A percentile compares a stretch with the other conserved stretches of the same genome.
Evolutionary conservation across 345 rosid genomes (phyloP).

Genomic region (Camelina laxa): DNA sequence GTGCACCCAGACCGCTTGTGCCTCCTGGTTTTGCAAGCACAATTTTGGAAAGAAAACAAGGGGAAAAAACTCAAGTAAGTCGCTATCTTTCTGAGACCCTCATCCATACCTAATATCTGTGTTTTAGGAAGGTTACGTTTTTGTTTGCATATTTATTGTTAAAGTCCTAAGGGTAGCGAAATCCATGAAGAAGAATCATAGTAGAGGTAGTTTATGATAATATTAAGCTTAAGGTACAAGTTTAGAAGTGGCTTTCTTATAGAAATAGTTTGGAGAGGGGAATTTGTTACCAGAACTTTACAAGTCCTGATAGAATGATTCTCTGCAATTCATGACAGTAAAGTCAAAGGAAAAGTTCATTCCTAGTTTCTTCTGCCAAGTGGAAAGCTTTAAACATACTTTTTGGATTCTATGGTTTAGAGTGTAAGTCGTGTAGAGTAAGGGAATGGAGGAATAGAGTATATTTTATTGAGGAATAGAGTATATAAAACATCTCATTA

Average conservation of each 20-base stretch:
- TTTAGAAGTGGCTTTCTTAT: conserved; percentile 15
- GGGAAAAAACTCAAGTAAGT: conserved; percentile 53
- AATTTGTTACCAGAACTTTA: conserved; percentile 15
- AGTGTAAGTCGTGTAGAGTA: not conserved
- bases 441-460: not conserved
- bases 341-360: conserved; percentile 16
- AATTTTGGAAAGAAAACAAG: conserved; percentile 54
- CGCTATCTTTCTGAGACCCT: conserved; percentile 57
- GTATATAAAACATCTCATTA: conserved; percentile 3
- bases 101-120: conserved; percentile 13
- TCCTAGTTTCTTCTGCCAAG: conserved; percentile 11
- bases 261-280: conserved; percentile 15
- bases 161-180: conserved; percentile 2
- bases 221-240: not conserved
- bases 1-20: conserved; percentile 88
- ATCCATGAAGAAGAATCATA: not conserved
- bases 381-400: conserved; percentile 15
- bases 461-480: not conserved
- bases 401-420: conserved; percentile 9
- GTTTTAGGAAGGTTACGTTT: conserved; percentile 10
- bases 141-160: conserved; percentile 24
- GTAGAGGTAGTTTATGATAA: conserved; percentile 1
- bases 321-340: conserved; percentile 15
- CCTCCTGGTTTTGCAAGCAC: conserved; percentile 88
- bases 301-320: conserved; percentile 17